Evolutionary conservation across 2,329 filamentous ascomycete genomes (phyloP).

Genomic region (Juglanconis juglandina): DNA sequence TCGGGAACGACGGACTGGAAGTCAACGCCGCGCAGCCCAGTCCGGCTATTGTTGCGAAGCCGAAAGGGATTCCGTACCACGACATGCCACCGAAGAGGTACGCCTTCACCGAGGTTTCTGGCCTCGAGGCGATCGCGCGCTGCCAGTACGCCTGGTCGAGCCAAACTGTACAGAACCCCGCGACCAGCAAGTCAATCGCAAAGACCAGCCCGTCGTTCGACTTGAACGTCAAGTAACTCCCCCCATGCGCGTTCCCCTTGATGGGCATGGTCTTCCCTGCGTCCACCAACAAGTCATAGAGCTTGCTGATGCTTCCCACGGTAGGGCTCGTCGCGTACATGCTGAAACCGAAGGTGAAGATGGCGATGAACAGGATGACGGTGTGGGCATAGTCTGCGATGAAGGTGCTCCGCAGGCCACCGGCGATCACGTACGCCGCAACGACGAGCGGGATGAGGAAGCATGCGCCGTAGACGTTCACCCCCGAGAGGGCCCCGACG

Average conservation of each 20-base stretch:
- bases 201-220: conserved; percentile 34
- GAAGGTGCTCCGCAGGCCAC: conserved; percentile 37
- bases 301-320: conserved; percentile 29
- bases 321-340: conserved; percentile 28
- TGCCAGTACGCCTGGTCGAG: conserved; percentile 44
- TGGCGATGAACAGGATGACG: conserved; percentile 35
- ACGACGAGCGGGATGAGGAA: conserved; percentile 38
- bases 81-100: conserved; percentile 40
- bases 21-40: conserved; percentile 32
- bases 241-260: conserved; percentile 27
- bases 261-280: conserved; percentile 32
- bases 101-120: conserved; percentile 37
- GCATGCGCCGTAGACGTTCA: conserved; percentile 39
- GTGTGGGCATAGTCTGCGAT: conserved; percentile 41
- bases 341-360: conserved; percentile 37
- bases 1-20: conserved; percentile 24
- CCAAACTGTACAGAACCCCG: conserved; percentile 35
- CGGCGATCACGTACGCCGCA: conserved; percentile 36
- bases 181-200: conserved; percentile 33
- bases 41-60: conserved; percentile 34
- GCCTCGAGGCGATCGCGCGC: conserved; percentile 38
- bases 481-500: conserved; percentile 36
- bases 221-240: conserved; percentile 36
- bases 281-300: conserved; percentile 36
- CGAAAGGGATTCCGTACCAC: conserved; percentile 36